Conservation (phyloP, 179 eudicot genomes). For the Silene vulgaris region DNA sequence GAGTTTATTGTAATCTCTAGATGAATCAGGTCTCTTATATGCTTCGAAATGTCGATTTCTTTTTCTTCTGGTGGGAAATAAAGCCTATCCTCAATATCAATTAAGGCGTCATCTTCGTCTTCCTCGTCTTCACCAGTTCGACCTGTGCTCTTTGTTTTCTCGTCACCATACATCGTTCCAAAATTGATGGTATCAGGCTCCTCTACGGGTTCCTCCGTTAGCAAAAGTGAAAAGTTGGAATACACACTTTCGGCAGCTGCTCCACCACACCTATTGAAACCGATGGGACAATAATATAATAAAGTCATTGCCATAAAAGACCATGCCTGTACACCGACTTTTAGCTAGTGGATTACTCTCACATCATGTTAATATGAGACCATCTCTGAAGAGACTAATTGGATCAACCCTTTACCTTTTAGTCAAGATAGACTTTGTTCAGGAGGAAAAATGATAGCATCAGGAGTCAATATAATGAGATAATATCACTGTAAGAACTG, state of each 20-base stretch:
- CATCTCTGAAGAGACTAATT: background rate
- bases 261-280: constrained; percentile 60
- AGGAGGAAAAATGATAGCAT: background rate
- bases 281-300: background rate
- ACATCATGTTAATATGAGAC: too few species aligned
- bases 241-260: constrained; percentile 62
- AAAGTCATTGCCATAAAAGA: background rate
- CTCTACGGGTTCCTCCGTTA: constrained; percentile 67
- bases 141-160: constrained; percentile 23
- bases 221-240: constrained; percentile 63
- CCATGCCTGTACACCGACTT: too few species aligned
- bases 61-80: constrained; percentile 65
- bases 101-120: constrained; percentile 42
- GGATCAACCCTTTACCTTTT: too few species aligned
- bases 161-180: constrained; percentile 57
- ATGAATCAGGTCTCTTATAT: constrained; percentile 77
- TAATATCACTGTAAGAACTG: background rate
- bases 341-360: too few species aligned
- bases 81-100: constrained; percentile 67
- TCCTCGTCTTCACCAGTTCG: constrained; percentile 29
- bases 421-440: too few species aligned
- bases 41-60: constrained; percentile 84
- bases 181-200: constrained; percentile 59
- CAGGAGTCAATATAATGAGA: background rate
- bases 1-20: constrained; percentile 69